Conservation (phyloP, 2,329 filamentous ascomycete genomes). For the Exserohilum rostratum region DNA sequence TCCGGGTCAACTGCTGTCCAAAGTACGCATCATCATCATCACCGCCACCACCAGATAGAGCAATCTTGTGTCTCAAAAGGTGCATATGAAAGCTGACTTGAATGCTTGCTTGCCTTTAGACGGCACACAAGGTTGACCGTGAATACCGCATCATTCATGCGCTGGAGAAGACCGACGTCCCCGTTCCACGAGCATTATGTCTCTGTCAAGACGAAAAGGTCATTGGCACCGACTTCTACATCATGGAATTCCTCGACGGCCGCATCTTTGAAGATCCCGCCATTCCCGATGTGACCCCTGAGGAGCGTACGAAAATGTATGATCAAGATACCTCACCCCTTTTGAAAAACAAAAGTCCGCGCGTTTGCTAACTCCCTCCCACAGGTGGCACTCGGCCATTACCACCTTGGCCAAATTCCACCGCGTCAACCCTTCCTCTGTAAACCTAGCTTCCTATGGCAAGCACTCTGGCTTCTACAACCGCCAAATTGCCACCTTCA, state of each 20-base stretch:
- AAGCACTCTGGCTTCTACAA: constrained; percentile 78
- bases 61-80: neutral
- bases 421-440: constrained; percentile 67
- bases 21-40: constrained; percentile 15
- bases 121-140: constrained; percentile 94
- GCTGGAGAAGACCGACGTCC: constrained; percentile 77
- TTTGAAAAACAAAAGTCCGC: neutral
- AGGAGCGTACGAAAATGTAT: constrained; percentile 74
- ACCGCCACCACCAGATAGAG: neutral
- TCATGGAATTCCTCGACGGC: constrained; percentile 95
- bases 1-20: constrained; percentile 86
- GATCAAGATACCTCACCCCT: neutral
- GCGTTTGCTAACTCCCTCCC: constrained; percentile 1
- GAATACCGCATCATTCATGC: constrained; percentile 92
- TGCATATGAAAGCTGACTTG: neutral
- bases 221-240: constrained; percentile 91
- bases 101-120: constrained; percentile 54
- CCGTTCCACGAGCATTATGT: constrained; percentile 81
- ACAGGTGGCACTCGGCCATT: constrained; percentile 81
- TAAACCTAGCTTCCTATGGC: constrained; percentile 77
- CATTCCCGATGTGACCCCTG: constrained; percentile 72
- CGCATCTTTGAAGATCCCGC: constrained; percentile 90
- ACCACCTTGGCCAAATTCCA: constrained; percentile 86
- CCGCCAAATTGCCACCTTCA: constrained; percentile 84
- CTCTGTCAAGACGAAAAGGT: constrained; percentile 83